Evolutionary conservation across 441 rosid genomes (phyloP).

Genomic region (Erysimum cheiri): DNA sequence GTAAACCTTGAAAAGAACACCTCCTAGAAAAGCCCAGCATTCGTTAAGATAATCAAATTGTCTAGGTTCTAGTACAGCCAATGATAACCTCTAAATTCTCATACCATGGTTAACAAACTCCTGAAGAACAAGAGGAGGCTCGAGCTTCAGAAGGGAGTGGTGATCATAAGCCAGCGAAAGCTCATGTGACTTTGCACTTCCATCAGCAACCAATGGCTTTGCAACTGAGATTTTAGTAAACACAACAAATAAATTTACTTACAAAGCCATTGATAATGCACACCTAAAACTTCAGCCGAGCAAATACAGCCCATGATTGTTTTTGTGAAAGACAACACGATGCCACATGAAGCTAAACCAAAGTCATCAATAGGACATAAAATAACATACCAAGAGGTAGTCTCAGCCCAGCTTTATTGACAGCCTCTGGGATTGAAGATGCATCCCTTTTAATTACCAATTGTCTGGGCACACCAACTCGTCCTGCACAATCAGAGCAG

Average conservation of each 20-base stretch:
- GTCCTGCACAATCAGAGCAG: constrained; percentile 4
- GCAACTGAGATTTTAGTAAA: constrained; percentile 2
- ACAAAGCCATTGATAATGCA: background rate
- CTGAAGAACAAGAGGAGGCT: constrained; percentile 70
- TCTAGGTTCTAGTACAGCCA: background rate
- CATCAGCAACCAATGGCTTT: constrained; percentile 26
- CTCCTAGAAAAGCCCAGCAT: constrained; percentile 51
- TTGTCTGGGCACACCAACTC: constrained; percentile 14
- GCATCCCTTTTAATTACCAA: constrained; percentile 25
- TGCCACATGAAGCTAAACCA: background rate
- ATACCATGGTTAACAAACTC: constrained; percentile 76
- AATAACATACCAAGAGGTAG: constrained; percentile 9
- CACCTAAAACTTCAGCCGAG: background rate
- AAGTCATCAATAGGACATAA: background rate
- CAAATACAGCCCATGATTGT: background rate
- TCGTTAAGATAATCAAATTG: background rate
- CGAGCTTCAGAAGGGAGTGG: constrained; percentile 45
- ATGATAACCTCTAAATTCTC: background rate
- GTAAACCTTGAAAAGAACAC: constrained; percentile 64
- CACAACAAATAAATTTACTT: background rate
- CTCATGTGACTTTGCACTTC: constrained; percentile 26
- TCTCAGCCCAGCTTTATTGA: constrained; percentile 11
- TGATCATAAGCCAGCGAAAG: constrained; percentile 17
- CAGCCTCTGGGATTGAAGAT: constrained; percentile 15
- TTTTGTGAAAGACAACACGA: background rate